Conservation (phyloP, 495 filamentous ascomycete species). For the Clavariopsis aquatica region DNA sequence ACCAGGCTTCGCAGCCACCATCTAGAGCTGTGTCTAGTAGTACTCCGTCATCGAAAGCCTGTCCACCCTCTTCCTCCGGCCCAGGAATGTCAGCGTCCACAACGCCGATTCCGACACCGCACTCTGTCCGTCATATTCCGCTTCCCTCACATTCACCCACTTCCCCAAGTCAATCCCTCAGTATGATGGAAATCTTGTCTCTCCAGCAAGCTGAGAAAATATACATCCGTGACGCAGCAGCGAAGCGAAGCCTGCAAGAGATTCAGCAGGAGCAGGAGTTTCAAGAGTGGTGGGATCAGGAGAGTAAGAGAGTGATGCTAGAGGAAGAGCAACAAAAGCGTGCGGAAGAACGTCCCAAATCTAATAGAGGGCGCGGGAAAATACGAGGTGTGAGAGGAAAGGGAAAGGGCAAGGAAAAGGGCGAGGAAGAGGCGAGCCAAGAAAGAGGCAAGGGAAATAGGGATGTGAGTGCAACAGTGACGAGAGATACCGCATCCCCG, state of each 20-base stretch:
- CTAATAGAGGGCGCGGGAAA: slow-evolving; percentile 32
- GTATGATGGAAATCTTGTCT: slow-evolving; percentile 83
- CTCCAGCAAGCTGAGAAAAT: slow-evolving; percentile 86
- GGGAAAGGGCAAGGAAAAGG: slow-evolving; percentile 27
- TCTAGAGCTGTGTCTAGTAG: slow-evolving; percentile 28
- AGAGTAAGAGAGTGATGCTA: slow-evolving; percentile 70
- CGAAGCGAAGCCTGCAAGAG: slow-evolving; percentile 83
- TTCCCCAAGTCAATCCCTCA: slow-evolving; percentile 64
- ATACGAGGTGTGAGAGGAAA: slow-evolving; percentile 39
- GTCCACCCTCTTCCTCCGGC: slow-evolving; percentile 32
- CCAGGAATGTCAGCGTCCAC: slow-evolving; percentile 33
- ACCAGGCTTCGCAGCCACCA: slow-evolving; percentile 9
- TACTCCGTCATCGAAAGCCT: slow-evolving; percentile 10
- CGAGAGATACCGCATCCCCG: slow-evolving; percentile 10
- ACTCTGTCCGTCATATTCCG: slow-evolving; percentile 54
- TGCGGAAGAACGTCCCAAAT: slow-evolving; percentile 28
- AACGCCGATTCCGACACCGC: slow-evolving; percentile 44
- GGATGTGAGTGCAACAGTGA: slow-evolving; percentile 7
- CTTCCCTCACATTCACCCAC: slow-evolving; percentile 38
- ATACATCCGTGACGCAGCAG: slow-evolving; percentile 74
- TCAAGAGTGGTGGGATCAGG: slow-evolving; percentile 96
- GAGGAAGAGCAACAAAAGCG: slow-evolving; percentile 58
- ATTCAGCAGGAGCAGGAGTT: slow-evolving; percentile 97
- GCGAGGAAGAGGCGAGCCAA: slow-evolving; percentile 16
- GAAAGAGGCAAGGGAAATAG: slow-evolving; percentile 22